phyloP scores from a whole-genome alignment of 2,329 filamentous ascomycete species.

The Arthrobotrys entomopaga region DNA sequence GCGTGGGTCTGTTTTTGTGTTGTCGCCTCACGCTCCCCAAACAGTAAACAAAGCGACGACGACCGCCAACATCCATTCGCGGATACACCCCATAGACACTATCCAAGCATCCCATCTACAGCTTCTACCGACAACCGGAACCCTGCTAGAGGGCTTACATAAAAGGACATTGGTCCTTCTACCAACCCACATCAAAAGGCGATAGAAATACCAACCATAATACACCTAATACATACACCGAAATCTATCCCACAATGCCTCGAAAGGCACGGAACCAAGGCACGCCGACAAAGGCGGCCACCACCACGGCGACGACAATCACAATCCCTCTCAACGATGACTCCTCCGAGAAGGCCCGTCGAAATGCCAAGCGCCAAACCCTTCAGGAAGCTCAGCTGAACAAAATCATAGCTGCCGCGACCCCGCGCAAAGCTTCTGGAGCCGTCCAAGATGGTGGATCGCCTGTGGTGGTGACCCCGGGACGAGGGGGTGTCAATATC shows the following conservation, averaged over 20 bases:
- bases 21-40: slow-evolving; percentile 15
- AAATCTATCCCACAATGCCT: slow-evolving; percentile 20
- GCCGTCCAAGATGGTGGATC: slow-evolving; percentile 67
- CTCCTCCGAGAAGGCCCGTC: slow-evolving; percentile 86
- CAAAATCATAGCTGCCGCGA: slow-evolving; percentile 83
- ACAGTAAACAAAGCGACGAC: slow-evolving; percentile 11
- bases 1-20: slow-evolving; percentile 16
- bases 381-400: slow-evolving; percentile 91
- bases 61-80: background rate
- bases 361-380: slow-evolving; percentile 85
- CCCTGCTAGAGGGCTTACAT: too few relatives aligned
- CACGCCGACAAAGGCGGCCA: slow-evolving; percentile 42
- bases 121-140: too few relatives aligned
- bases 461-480: slow-evolving; percentile 61
- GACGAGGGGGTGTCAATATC: slow-evolving; percentile 69
- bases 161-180: too few relatives aligned
- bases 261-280: slow-evolving; percentile 47
- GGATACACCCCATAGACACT: background rate
- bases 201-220: background rate
- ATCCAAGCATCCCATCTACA: background rate
- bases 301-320: slow-evolving; percentile 46
- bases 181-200: too few relatives aligned
- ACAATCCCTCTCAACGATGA: slow-evolving; percentile 98
- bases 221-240: background rate
- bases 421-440: slow-evolving; percentile 67